Evolutionary conservation across 257 asterid genomes (phyloP).

Genomic region (Perilla frutescens): DNA sequence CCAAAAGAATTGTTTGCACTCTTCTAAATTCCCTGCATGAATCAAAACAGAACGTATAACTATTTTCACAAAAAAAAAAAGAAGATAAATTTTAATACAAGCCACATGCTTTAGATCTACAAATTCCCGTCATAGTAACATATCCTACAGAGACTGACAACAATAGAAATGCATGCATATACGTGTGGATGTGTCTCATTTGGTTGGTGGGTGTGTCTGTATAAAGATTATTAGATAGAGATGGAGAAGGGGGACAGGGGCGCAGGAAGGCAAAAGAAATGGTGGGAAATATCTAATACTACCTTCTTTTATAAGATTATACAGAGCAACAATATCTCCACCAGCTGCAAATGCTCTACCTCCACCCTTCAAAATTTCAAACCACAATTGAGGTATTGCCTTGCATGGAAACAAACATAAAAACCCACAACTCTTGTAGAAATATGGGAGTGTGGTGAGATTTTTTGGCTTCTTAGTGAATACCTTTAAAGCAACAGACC

Average conservation of each 20-base stretch:
- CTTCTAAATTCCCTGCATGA: slow-evolving; percentile 79
- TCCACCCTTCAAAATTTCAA: slow-evolving; percentile 72
- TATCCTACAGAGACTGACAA: not conserved
- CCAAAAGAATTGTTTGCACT: slow-evolving; percentile 73
- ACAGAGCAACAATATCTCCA: slow-evolving; percentile 83
- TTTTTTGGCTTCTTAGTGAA: not conserved
- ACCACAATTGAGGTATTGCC: slow-evolving; percentile 37
- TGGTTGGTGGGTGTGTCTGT: not conserved
- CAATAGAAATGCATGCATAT: slow-evolving; percentile 1
- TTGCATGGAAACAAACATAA: slow-evolving; percentile 19
- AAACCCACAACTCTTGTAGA: slow-evolving; percentile 23
- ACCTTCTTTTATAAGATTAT: slow-evolving; percentile 67
- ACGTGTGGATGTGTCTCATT: not conserved
- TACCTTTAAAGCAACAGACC: slow-evolving; percentile 86
- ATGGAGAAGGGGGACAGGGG: not conserved
- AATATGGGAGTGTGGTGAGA: not conserved
- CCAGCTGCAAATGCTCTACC: slow-evolving; percentile 95
- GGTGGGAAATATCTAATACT: slow-evolving; percentile 19
- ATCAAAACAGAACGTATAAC: slow-evolving; percentile 32
- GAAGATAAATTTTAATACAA: not conserved
- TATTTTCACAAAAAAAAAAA: slow-evolving; percentile 27
- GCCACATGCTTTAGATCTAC: not conserved
- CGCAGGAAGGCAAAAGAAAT: too few relatives aligned
- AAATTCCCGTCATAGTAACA: not conserved
- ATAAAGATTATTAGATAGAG: not conserved